Base-by-base conservation (phyloP, 1,284 basidiomycete genomes). In the Trichosporon sp. region DNA sequence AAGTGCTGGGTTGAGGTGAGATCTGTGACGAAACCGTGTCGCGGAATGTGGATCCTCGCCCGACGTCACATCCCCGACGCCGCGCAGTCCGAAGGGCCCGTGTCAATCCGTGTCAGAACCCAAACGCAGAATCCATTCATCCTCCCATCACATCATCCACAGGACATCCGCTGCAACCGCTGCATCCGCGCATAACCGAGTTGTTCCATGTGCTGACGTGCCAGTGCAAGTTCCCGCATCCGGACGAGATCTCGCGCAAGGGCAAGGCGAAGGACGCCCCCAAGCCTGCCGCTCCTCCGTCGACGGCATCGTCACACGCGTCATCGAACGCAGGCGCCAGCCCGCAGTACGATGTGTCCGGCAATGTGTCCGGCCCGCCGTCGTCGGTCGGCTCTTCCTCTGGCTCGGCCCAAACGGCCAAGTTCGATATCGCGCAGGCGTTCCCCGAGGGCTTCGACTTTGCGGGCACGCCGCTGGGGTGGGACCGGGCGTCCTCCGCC, bases 151-250 rank as follows among this genome's bases (percentile, higher is more conserved):
- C 12, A 38, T 38, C 35, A 38, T 38, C 35, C 12, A 11, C 12
- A 38, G 12, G 3, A 11, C 35, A 15, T 4, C 12, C 35, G 18
- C 35, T 12, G 18, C 12, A 13, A 11, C 35, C 35, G 35, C 35
- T 38, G 35, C 38, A 42, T 12, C 38, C 38, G 38, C 8, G 6
- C 38, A 42, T 42, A 42, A n/a, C 38, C 38, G 38, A 4, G 32
- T n/a, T 15, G 23, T n/a, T n/a, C 47, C 18, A 7, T 7, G 35
- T 11, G 53, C 65, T 66, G 44, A 62, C 58, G n/a, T 21, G 23
- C 11, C 64, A 80, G 75, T 80, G 78, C 67, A 67, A 73, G 32
- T 80, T 76, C 62, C 77, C 78, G 27, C 76, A 77, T 58, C 60
- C 71, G 34, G 73, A 73, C 18, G 68, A 60, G 27, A 31, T 60